Evolutionary conservation across 2,329 filamentous ascomycete species (phyloP).

Genomic region (Drechmeria coniospora): DNA sequence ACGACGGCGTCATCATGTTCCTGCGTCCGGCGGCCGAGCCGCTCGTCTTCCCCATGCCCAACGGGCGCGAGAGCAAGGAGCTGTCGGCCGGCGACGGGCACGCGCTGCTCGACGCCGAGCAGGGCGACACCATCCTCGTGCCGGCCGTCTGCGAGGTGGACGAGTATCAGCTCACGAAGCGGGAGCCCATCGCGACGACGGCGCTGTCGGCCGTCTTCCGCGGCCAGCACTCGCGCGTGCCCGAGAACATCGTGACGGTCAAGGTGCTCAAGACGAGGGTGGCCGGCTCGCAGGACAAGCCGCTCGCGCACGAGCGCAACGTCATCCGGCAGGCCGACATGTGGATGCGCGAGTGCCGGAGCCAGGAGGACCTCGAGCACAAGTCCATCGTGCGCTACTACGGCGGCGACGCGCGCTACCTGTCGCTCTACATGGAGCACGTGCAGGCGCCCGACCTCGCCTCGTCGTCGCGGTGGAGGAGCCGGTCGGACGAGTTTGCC

Average conservation of each 20-base stretch:
- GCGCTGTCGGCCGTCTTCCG: conserved; percentile 40
- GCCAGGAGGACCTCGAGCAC: conserved; percentile 38
- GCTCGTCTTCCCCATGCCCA: conserved; percentile 36
- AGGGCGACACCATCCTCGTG: conserved; percentile 32
- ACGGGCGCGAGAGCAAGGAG: conserved; percentile 29
- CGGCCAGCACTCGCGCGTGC: conserved; percentile 34
- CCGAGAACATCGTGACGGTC: conserved; percentile 40
- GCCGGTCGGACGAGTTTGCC: conserved; percentile 29
- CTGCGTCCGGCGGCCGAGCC: conserved; percentile 32
- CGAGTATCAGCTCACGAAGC: conserved; percentile 38
- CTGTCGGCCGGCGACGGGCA: conserved; percentile 30
- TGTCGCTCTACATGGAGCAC: conserved; percentile 47
- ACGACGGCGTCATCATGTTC: conserved; percentile 41
- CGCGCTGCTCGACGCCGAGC: conserved; percentile 33
- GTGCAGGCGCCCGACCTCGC: conserved; percentile 40
- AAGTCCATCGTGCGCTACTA: conserved; percentile 43
- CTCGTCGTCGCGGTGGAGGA: conserved; percentile 33
- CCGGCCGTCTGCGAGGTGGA: conserved; percentile 35
- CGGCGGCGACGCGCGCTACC: conserved; percentile 42
- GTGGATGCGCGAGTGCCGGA: conserved; percentile 42
- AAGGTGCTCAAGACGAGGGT: conserved; percentile 43
- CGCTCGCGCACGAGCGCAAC: conserved; percentile 34
- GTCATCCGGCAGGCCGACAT: conserved; percentile 44
- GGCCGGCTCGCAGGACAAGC: conserved; percentile 23
- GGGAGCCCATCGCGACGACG: conserved; percentile 39